A percentile compares a stretch with the other conserved stretches of the same genome.
phyloP scores from a whole-genome alignment of 495 filamentous ascomycete species.

The Astrocystis sublimbata region DNA sequence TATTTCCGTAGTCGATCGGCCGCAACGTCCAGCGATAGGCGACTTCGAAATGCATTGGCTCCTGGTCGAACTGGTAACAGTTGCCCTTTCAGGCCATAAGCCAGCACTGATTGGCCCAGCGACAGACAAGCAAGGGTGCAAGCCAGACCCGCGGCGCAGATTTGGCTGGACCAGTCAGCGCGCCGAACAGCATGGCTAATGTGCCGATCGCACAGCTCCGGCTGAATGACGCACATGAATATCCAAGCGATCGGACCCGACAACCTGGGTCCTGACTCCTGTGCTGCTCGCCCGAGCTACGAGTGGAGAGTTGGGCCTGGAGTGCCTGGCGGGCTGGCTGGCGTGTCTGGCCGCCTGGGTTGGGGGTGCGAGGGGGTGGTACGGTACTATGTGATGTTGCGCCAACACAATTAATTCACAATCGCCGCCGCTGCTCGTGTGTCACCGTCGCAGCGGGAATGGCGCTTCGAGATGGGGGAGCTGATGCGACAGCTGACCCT shows the following conservation, averaged over 20 bases:
- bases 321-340: too few relatives aligned
- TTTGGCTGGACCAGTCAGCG: conserved; percentile 7
- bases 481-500: conserved; percentile 16
- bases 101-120: conserved; percentile 30
- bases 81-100: conserved; percentile 31
- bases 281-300: too few relatives aligned
- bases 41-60: conserved; percentile 3
- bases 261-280: conserved; percentile 33
- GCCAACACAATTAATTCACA: too few relatives aligned
- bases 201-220: conserved; percentile 20
- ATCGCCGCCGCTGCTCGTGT: background rate
- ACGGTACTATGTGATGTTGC: too few relatives aligned
- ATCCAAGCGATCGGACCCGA: conserved; percentile 31
- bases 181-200: conserved; percentile 7
- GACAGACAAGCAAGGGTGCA: conserved; percentile 28
- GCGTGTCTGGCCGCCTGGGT: too few relatives aligned
- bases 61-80: background rate
- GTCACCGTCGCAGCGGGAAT: background rate
- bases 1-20: background rate
- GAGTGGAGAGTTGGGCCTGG: too few relatives aligned
- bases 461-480: conserved; percentile 14
- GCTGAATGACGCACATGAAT: conserved; percentile 26
- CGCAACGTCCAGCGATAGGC: background rate
- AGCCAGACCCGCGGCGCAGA: conserved; percentile 24
- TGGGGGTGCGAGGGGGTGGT: conserved; percentile 15